Conservation (phyloP, 176 grass and related monocot genomes). For the Carex littledalei region DNA sequence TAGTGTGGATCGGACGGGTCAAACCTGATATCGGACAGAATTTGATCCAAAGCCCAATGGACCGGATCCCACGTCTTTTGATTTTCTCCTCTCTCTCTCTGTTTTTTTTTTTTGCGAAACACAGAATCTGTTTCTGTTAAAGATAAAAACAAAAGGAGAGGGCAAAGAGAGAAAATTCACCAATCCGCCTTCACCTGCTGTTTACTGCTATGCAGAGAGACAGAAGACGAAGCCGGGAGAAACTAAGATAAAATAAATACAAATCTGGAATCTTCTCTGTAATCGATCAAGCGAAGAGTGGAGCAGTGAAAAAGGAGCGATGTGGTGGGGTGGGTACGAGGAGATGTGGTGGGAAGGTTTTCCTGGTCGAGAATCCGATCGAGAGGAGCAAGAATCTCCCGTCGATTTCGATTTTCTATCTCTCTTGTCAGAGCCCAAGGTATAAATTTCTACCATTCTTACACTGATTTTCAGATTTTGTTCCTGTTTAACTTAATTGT, state of each 20-base stretch:
- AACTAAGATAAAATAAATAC: constrained; percentile 3
- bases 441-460: neutral
- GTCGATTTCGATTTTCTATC: constrained; percentile 76
- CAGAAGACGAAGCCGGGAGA: neutral
- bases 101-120: neutral
- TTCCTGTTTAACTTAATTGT: neutral
- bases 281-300: constrained; percentile 6
- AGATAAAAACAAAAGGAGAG: neutral
- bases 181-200: neutral
- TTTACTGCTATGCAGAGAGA: neutral
- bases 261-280: constrained; percentile 26
- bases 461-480: neutral
- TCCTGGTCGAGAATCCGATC: constrained; percentile 15
- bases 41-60: too few relatives aligned
- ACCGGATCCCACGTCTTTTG: too few relatives aligned
- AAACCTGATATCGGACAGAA: too few relatives aligned
- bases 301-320: constrained; percentile 15
- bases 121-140: neutral
- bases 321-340: constrained; percentile 63
- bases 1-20: too few relatives aligned
- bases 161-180: neutral
- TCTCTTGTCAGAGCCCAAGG: constrained; percentile 56
- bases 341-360: constrained; percentile 46
- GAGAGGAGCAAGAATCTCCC: constrained; percentile 47
- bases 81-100: too few relatives aligned